phyloP scores from a whole-genome alignment of 169 alveolate species.

The Plasmodium relictum region DNA sequence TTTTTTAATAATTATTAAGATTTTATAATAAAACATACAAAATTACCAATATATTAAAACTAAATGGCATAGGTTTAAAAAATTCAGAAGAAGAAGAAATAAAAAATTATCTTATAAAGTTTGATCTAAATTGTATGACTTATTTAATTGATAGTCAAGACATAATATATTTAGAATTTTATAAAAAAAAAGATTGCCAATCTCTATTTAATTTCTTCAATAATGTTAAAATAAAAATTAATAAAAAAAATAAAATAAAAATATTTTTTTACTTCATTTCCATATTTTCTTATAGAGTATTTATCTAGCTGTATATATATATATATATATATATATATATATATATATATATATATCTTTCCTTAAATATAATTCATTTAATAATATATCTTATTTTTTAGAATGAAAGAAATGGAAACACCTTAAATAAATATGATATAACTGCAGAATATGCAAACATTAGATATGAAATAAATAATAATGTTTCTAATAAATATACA shows the following conservation, averaged over 20 bases:
- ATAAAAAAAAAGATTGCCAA: constrained; percentile 52
- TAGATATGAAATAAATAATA: constrained; percentile 25
- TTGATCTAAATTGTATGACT: constrained; percentile 41
- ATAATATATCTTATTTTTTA: neutral
- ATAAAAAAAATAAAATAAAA: neutral
- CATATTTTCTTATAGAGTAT: no score
- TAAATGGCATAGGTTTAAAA: constrained; percentile 44
- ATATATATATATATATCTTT: neutral
- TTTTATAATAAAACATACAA: constrained; percentile 44
- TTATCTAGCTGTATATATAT: neutral
- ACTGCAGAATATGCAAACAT: constrained; percentile 53
- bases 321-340: neutral
- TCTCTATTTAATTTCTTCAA: constrained; percentile 21
- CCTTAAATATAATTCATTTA: neutral
- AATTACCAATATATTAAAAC: constrained; percentile 36
- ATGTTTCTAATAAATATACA: constrained; percentile 4
- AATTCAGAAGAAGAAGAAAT: constrained; percentile 23
- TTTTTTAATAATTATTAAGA: constrained; percentile 10
- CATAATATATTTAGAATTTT: constrained; percentile 37
- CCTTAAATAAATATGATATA: neutral
- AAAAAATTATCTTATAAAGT: constrained; percentile 2
- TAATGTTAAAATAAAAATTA: constrained; percentile 5
- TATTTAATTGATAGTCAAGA: constrained; percentile 31
- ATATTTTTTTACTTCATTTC: no score
- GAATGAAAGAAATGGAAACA: constrained; percentile 7